Base-by-base conservation (phyloP, 2,329 filamentous ascomycete species). In the Aspergillus pseudonomiae region DNA sequence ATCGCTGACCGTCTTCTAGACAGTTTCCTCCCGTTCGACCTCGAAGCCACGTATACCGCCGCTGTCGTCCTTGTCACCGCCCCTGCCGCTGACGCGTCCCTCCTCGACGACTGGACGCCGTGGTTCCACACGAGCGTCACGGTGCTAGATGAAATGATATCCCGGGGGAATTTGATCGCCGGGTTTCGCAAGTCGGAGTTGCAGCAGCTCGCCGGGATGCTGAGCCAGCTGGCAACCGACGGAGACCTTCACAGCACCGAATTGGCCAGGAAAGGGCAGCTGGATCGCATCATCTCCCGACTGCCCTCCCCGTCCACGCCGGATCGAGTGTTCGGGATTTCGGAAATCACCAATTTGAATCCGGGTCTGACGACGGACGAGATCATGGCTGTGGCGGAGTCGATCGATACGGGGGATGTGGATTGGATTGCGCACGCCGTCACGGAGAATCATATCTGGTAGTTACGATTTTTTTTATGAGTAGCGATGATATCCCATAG, bases 341-440 rank as follows among this genome's bases (percentile, higher is more conserved):
- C 63, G 1, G 63, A 60, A 1, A 32, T 63, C 12, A 41, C 59
- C 34, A 70, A 68, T 3, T 71, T 73, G 34, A 75, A 76, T 24
- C 73, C 77, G 21, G 79, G 78, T 41, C 68, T 84, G 14, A 82
- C 80, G 0, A 78, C 80, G 2, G 80, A 78, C 2, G 80, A 83
- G 57, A 82, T 84, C 45, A 77, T 83, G 65, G 81, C 81, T 3
- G 77, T 84, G 63, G 81, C 82, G 0, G 80, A 84, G 53, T 82
- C 81, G 14, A 83, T 84, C 61, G 82, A 81, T 66, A 74, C 67
- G 26, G 70, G 72, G 56, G 79, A 82, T 36, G 80, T 80, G 2
- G 81, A 83, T 45, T 84, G 81, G 79, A 73, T 84, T 41, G 81
- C 79, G 0, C 80, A 83, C 59, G 79, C 79, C 0, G 79, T 83